A percentile compares a stretch with the other conserved stretches of the same genome.
Conservation (phyloP, 106 monocot genomes). For the Hemerocallis citrina region DNA sequence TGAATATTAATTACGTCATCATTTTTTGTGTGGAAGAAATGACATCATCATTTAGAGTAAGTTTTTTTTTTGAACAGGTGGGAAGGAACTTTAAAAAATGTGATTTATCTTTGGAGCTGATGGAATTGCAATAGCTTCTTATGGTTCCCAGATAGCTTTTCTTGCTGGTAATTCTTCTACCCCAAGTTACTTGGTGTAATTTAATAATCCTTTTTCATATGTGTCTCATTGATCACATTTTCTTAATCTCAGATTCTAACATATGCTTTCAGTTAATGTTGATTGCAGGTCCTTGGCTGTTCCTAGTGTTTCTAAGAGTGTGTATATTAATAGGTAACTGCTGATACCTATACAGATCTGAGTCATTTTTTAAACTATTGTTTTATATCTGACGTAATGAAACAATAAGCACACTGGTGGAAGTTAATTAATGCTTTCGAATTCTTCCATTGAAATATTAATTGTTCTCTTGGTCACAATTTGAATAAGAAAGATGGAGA, state of each 20-base stretch:
- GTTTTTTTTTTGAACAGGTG: not conserved
- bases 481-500: constrained; percentile 2
- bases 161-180: not conserved
- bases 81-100: not conserved
- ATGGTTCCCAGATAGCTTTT: not conserved
- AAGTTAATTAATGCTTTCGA: constrained; percentile 1
- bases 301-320: not conserved
- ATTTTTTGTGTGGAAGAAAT: no score
- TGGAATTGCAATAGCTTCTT: not conserved
- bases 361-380: not conserved
- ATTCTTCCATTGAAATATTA: not conserved
- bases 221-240: not conserved
- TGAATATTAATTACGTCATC: no score
- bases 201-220: not conserved
- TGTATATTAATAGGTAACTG: not conserved
- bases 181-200: not conserved
- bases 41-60: not conserved
- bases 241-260: not conserved
- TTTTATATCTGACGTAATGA: not conserved
- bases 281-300: not conserved
- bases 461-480: not conserved
- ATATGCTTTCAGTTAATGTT: constrained; percentile 2
- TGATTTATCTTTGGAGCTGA: constrained; percentile 2
- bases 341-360: not conserved
- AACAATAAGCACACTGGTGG: not conserved